Evolutionary conservation across 371 early-diverging fungal genomes (phyloP).

Genomic region (Mortierella sp.): DNA sequence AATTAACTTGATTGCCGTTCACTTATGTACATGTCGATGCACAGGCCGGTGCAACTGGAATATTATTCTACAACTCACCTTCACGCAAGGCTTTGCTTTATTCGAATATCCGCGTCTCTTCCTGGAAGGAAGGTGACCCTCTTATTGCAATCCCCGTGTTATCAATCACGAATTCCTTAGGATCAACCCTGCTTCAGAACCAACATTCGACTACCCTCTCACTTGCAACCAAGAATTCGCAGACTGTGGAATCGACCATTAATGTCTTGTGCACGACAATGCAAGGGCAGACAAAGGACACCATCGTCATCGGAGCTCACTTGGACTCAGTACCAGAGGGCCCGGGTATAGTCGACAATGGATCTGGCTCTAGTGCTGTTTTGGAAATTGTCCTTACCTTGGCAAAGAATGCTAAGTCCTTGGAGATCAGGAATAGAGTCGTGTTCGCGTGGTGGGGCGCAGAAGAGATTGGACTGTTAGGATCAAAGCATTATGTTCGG

Average conservation of each 20-base stretch:
- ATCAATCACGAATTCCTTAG: slow-evolving; percentile 42
- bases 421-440: slow-evolving; percentile 59
- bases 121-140: slow-evolving; percentile 58
- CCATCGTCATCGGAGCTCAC: slow-evolving; percentile 55
- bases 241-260: slow-evolving; percentile 39
- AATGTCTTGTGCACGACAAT: slow-evolving; percentile 47
- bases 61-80: slow-evolving; percentile 54
- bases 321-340: slow-evolving; percentile 73
- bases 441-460: slow-evolving; percentile 82
- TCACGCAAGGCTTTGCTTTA: slow-evolving; percentile 31
- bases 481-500: slow-evolving; percentile 74
- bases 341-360: slow-evolving; percentile 80
- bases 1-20: no score
- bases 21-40: background rate
- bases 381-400: slow-evolving; percentile 71
- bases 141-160: slow-evolving; percentile 43
- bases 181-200: slow-evolving; percentile 31
- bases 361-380: slow-evolving; percentile 72
- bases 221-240: slow-evolving; percentile 32
- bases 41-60: slow-evolving; percentile 48
- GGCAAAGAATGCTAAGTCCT: slow-evolving; percentile 42
- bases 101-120: slow-evolving; percentile 47
- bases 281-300: slow-evolving; percentile 23
- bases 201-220: slow-evolving; percentile 20
- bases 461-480: slow-evolving; percentile 82